phyloP scores from a whole-genome alignment of 2,329 filamentous ascomycete genomes.

The Botrytis tulipae region DNA sequence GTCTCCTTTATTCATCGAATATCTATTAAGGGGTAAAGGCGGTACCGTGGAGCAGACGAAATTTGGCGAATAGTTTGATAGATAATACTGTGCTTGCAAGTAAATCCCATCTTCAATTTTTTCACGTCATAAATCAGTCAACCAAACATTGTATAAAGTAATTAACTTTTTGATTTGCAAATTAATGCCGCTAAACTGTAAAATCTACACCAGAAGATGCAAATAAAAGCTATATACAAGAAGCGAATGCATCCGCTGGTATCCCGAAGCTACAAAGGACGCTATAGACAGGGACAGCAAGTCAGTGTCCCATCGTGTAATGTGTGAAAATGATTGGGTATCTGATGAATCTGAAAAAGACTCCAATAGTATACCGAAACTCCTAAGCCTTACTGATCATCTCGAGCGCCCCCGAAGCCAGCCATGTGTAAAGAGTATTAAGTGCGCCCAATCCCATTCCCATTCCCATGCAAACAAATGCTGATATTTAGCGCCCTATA shows the following conservation, averaged over 20 bases:
- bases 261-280: neutral
- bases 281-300: neutral
- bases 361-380: neutral
- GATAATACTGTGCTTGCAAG: neutral
- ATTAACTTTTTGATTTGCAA: neutral
- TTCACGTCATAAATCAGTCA: neutral
- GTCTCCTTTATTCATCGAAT: neutral
- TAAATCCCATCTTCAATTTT: neutral
- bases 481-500: neutral
- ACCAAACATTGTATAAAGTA: neutral
- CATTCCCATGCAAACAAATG: neutral
- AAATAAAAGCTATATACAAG: slow-evolving; percentile 1
- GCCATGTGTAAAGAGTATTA: slow-evolving; percentile 3
- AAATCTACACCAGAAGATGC: neutral
- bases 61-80: neutral
- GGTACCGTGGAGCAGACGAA: neutral
- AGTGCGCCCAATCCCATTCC: neutral
- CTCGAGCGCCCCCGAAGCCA: neutral
- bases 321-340: slow-evolving; percentile 12
- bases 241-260: neutral
- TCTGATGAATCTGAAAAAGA: slow-evolving; percentile 1
- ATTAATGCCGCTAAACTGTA: neutral
- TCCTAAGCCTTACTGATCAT: slow-evolving; percentile 3
- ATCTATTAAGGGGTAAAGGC: neutral
- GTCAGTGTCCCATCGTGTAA: neutral